Percentiles rank a stretch among this genome's conserved stretches.
These are phyloP conservation scores for Petasospora fabianii DNA, from an alignment of 1,139 yeast genomes.

Conservation along the genomic window DNA sequence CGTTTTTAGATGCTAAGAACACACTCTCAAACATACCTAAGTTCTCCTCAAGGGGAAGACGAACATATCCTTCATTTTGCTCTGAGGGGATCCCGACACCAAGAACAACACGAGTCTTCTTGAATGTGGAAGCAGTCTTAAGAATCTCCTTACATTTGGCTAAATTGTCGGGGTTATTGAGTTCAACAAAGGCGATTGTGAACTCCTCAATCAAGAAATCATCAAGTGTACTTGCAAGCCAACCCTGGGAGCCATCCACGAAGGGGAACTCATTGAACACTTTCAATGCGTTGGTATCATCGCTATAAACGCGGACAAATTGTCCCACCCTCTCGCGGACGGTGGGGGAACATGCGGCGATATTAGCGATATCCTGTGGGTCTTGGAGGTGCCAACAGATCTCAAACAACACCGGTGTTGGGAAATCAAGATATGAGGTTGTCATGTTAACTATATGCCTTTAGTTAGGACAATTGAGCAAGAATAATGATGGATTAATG, in stretches of 20 bases:
- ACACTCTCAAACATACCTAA: too few species aligned
- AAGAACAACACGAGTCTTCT: not conserved
- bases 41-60: too few species aligned
- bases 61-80: too few species aligned
- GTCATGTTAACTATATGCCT: too few species aligned
- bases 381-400: constrained; percentile 3
- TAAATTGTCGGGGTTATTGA: not conserved
- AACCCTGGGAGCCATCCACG: too few species aligned
- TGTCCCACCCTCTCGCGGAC: not conserved
- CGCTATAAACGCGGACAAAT: not conserved
- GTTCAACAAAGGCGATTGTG: not conserved
- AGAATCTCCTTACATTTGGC: not conserved
- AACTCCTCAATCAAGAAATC: not conserved
- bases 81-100: not conserved
- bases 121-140: not conserved
- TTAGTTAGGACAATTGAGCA: too few species aligned
- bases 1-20: too few species aligned
- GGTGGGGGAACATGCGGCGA: not conserved
- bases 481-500: too few species aligned
- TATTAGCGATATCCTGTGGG: not conserved
- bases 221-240: not conserved
- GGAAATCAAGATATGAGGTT: constrained; percentile 3
- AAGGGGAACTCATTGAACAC: not conserved
- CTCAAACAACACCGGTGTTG: constrained; percentile 1
- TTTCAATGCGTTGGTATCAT: not conserved